phyloP scores from a whole-genome alignment of 192 early-diverging fungal species.

The Gryganskiella cystojenkinii region DNA sequence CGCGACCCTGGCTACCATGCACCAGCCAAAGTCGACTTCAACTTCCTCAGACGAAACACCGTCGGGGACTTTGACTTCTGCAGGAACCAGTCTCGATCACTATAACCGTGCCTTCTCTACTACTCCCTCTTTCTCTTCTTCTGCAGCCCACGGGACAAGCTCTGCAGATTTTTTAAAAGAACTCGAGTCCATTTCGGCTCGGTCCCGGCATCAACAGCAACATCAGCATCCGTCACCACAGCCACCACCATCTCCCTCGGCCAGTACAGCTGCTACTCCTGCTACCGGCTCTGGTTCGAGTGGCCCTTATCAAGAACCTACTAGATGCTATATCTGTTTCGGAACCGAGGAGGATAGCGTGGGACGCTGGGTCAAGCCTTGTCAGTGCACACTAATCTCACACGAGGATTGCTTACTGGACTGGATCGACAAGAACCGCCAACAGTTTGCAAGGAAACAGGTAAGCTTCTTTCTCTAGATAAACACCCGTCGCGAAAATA shows the following conservation, averaged over 20 bases:
- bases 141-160: slow-evolving; percentile 9
- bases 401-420: slow-evolving; percentile 82
- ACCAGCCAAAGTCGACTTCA: not conserved
- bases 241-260: not conserved
- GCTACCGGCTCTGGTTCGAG: not conserved
- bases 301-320: slow-evolving; percentile 34
- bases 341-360: slow-evolving; percentile 71
- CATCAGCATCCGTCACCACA: slow-evolving; percentile 2
- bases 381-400: slow-evolving; percentile 78
- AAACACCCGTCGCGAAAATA: no score
- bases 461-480: slow-evolving; percentile 21
- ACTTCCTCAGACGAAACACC: not conserved
- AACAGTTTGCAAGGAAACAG: slow-evolving; percentile 57
- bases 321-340: slow-evolving; percentile 81
- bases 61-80: not conserved
- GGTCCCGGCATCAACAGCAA: slow-evolving; percentile 16
- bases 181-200: slow-evolving; percentile 26
- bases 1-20: slow-evolving; percentile 5
- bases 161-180: slow-evolving; percentile 25
- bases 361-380: slow-evolving; percentile 76
- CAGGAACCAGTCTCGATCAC: not conserved
- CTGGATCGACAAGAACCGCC: slow-evolving; percentile 79
- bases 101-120: no score
- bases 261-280: no score
- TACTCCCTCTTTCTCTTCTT: no score